A percentile compares a stretch with the other conserved stretches of the same genome.
Conservation (phyloP, 1,284 basidiomycete genomes). For the Cryptococcus sp. region DNA sequence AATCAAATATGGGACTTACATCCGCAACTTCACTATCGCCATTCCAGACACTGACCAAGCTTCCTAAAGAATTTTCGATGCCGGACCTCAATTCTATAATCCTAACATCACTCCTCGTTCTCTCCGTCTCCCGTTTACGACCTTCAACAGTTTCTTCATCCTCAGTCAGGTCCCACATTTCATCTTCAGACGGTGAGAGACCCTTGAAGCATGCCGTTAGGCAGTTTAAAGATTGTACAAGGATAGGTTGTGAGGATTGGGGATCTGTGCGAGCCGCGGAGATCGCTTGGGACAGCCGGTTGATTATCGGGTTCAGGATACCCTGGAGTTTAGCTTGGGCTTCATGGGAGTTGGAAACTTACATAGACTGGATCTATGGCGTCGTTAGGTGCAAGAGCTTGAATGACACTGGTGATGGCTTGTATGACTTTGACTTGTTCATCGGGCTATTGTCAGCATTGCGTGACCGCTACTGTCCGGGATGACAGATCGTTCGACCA, state of each 20-base stretch:
- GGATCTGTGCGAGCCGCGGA: slow-evolving; percentile 46
- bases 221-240: slow-evolving; percentile 62
- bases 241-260: slow-evolving; percentile 6
- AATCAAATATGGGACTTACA: slow-evolving; percentile 48
- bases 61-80: slow-evolving; percentile 59
- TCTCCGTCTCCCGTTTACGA: slow-evolving; percentile 52
- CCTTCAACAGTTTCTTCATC: slow-evolving; percentile 28
- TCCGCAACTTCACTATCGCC: slow-evolving; percentile 69
- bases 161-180: slow-evolving; percentile 51
- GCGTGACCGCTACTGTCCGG: background rate
- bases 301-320: slow-evolving; percentile 69
- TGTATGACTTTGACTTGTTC: slow-evolving; percentile 85
- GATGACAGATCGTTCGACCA: too few species aligned
- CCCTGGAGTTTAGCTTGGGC: slow-evolving; percentile 50
- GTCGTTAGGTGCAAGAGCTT: slow-evolving; percentile 70
- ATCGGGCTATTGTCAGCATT: slow-evolving; percentile 56
- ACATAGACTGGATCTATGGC: slow-evolving; percentile 75
- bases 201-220: slow-evolving; percentile 78
- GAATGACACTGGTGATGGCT: slow-evolving; percentile 82
- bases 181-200: slow-evolving; percentile 68
- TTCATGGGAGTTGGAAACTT: slow-evolving; percentile 12
- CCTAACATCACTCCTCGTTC: slow-evolving; percentile 51
- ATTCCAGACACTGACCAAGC: slow-evolving; percentile 67
- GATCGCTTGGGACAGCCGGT: slow-evolving; percentile 62
- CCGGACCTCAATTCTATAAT: slow-evolving; percentile 61